Evolutionary conservation across 1,284 basidiomycete genomes (phyloP).

Genomic region (Ustilago lituana): DNA sequence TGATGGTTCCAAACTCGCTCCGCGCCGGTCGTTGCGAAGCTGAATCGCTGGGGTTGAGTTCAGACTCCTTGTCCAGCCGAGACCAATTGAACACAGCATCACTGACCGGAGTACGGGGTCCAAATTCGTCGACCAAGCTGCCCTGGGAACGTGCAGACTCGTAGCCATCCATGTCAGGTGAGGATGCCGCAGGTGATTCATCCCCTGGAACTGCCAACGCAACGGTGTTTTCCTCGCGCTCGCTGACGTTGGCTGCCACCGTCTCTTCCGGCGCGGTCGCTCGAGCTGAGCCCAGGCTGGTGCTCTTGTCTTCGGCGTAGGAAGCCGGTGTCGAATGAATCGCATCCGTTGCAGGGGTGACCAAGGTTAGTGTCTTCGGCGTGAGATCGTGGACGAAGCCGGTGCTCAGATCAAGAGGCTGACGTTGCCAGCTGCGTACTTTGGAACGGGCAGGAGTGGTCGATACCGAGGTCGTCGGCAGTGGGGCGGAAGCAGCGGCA

Average conservation of each 20-base stretch:
- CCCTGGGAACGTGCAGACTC: slow-evolving; percentile 43
- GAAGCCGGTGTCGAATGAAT: slow-evolving; percentile 38
- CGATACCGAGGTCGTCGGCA: slow-evolving; percentile 1
- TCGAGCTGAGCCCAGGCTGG: too few relatives aligned
- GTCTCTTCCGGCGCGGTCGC: slow-evolving; percentile 6
- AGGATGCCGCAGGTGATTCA: slow-evolving; percentile 12
- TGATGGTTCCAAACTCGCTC: slow-evolving; percentile 49
- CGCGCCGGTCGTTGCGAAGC: slow-evolving; percentile 55
- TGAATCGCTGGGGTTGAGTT: slow-evolving; percentile 54
- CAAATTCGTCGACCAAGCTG: slow-evolving; percentile 52
- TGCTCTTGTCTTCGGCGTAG: slow-evolving; percentile 33
- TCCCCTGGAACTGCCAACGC: slow-evolving; percentile 4
- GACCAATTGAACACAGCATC: slow-evolving; percentile 52
- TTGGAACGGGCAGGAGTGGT: slow-evolving; percentile 27
- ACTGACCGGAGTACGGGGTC: slow-evolving; percentile 49
- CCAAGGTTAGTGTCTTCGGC: slow-evolving; percentile 34
- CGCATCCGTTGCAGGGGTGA: slow-evolving; percentile 13
- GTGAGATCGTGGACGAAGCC: slow-evolving; percentile 36
- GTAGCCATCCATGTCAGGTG: slow-evolving; percentile 47
- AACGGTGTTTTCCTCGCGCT: too few relatives aligned
- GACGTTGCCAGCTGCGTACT: slow-evolving; percentile 44
- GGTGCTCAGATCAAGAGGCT: slow-evolving; percentile 28
- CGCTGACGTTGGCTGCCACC: not conserved
- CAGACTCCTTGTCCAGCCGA: slow-evolving; percentile 34
- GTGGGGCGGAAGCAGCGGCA: not conserved